Evolutionary conservation across 2,329 filamentous ascomycete species (phyloP).

Genomic region (Didymella lethalis): DNA sequence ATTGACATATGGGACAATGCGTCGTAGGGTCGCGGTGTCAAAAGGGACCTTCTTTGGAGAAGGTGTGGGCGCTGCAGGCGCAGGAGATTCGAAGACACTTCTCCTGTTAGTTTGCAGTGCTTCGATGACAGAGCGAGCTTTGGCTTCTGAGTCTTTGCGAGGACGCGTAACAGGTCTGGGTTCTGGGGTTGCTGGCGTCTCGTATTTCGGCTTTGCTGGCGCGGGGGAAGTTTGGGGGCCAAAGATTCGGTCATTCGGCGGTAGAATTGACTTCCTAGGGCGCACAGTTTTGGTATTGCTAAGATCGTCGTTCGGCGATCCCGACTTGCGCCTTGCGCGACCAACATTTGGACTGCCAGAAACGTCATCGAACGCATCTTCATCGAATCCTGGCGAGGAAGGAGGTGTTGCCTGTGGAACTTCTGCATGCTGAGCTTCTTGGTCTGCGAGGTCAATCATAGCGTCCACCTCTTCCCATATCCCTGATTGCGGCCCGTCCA

Average conservation of each 20-base stretch:
- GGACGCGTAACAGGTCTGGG: conserved; percentile 52
- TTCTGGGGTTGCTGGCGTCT: conserved; percentile 38
- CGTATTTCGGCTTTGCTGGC: conserved; percentile 36
- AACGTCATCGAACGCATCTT: conserved; percentile 65
- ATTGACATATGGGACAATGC: conserved; percentile 65
- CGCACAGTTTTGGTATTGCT: conserved; percentile 35
- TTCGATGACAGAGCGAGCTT: conserved; percentile 69
- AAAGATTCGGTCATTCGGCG: conserved; percentile 48
- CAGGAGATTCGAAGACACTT: conserved; percentile 40
- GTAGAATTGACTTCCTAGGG: conserved; percentile 47
- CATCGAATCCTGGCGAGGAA: conserved; percentile 65
- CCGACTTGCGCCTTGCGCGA: conserved; percentile 41
- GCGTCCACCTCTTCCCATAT: conserved; percentile 85
- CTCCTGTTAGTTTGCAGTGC: conserved; percentile 61
- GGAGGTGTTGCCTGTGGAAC: conserved; percentile 61
- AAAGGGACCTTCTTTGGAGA: conserved; percentile 67
- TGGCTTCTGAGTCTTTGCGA: conserved; percentile 64
- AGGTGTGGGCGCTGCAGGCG: conserved; percentile 39
- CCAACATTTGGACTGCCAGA: conserved; percentile 48
- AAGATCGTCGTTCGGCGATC: conserved; percentile 40
- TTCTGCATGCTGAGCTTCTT: conserved; percentile 68
- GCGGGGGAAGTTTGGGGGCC: conserved; percentile 45
- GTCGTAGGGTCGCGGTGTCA: conserved; percentile 69
- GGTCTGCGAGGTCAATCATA: conserved; percentile 82
- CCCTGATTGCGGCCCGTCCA: conserved; percentile 65